Base-by-base conservation (phyloP, 805 yeast genomes). In the Yamadazyma olivae region DNA sequence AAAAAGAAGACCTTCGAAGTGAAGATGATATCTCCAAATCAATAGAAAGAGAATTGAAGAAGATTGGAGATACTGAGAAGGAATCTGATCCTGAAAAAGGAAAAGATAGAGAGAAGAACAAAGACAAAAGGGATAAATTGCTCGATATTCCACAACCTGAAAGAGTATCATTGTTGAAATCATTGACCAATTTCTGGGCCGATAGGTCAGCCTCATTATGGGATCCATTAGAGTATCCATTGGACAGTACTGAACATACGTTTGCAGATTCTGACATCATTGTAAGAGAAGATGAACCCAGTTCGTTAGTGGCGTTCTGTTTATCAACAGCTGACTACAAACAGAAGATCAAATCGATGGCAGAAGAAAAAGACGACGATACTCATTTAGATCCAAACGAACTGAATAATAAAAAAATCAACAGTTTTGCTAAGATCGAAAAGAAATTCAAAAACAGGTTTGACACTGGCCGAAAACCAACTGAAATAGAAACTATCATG, bases 281-380 rank as follows among this genome's bases (percentile, higher is more conserved):
- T 39, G 91, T 93, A 7, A 68, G 99, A 33, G 99, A 93, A 51
- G 96, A 88, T 56, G 99, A 93, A 55, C 99, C 98, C 7, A 83
- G 95, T 49, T 90, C 98, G 0, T 62, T 93, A 41, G 86, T 95
- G 44, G 95, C 98, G 0, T 90, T 93, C 51, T 91, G 98, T 55
- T 63, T 93, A 41, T 84, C 90, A 35, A 79, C 95, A 0, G 73
- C 79, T 3, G 98, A 93, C 57, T 91, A 93, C 53, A 70, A 74
- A 33, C 79, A 77, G 39, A 82, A 84, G 43, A 71, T 85, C 44
- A 57, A 62, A 6, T 61, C 60, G 9, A 41, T 47, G 42, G 44
- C 41, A 19, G 38, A 43, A 31, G 38, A 40, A 18, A 8, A 30
- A 21, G 41, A 41, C 16, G 38, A 25, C 13, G 37, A 39, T 15